Percentiles rank a stretch among this genome's conserved stretches.
phyloP scores from a whole-genome alignment of 2,329 filamentous ascomycete species.

The Arthrinium phaeospermum region DNA sequence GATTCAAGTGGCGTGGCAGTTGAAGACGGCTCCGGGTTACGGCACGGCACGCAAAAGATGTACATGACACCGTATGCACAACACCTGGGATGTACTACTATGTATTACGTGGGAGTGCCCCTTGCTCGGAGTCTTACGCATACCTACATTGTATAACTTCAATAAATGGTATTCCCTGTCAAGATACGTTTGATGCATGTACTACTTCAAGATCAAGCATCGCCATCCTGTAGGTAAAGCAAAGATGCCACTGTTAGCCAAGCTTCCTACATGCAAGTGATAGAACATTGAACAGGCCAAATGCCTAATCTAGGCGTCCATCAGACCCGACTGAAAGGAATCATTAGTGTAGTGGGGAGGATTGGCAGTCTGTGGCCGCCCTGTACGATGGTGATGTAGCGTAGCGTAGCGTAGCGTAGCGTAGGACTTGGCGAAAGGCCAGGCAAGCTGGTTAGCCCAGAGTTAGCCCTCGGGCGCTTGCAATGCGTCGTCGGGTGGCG shows the following conservation, averaged over 20 bases:
- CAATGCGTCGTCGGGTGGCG: conserved; percentile 3
- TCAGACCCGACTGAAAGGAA: conserved; percentile 8
- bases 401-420: not conserved
- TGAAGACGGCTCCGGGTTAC: not conserved
- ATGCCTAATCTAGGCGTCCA: not conserved
- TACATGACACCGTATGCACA: not conserved
- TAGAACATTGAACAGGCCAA: not conserved
- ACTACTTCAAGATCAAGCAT: not conserved
- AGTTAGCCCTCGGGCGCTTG: not conserved
- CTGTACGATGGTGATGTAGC: not conserved
- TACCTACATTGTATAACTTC: not conserved
- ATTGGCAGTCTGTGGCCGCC: not conserved
- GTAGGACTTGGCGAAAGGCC: not conserved
- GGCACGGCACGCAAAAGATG: not conserved
- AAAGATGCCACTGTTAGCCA: too few relatives aligned
- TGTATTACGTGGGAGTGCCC: not conserved
- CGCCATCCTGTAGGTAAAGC: not conserved
- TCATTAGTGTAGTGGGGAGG: not conserved
- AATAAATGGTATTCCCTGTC: too few relatives aligned
- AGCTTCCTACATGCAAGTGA: not conserved
- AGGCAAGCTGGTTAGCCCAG: not conserved
- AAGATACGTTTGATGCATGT: too few relatives aligned
- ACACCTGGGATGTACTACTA: not conserved
- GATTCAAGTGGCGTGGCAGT: not conserved
- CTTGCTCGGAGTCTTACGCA: not conserved